A percentile compares a stretch with the other conserved stretches of the same genome.
These are phyloP conservation scores for Lactifluus echinatus DNA, from an alignment of 768 basidiomycete genomes.

Conservation along the genomic window DNA sequence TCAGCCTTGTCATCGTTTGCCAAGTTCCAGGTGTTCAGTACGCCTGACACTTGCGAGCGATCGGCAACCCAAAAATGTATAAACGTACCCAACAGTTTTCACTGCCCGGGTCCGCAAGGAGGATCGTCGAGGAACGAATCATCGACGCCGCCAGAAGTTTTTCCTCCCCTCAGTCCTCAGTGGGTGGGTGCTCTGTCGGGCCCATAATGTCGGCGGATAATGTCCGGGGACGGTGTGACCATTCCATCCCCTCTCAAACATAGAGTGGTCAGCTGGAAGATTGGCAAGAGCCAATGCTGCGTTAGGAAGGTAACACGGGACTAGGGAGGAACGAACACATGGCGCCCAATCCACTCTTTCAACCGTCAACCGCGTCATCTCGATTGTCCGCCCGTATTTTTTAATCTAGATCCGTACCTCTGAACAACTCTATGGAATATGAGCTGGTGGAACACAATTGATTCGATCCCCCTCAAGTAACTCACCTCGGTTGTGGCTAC, in stretches of 20 bases:
- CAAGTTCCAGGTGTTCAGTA: constrained; percentile 16
- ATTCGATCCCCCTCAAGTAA: constrained; percentile 20
- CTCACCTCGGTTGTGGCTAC: constrained; percentile 20
- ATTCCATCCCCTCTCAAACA: background rate
- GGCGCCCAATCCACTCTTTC: constrained; percentile 16
- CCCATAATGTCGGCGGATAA: background rate
- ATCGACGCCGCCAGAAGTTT: constrained; percentile 8
- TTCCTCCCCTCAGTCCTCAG: background rate
- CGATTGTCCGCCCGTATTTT: constrained; percentile 11
- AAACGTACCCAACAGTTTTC: constrained; percentile 16
- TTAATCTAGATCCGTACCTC: constrained; percentile 14
- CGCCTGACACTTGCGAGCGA: constrained; percentile 18
- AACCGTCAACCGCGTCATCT: constrained; percentile 5
- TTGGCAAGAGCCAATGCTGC: background rate
- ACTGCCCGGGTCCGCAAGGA: constrained; percentile 3
- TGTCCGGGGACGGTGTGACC: background rate
- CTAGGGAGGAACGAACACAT: background rate
- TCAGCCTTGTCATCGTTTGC: constrained; percentile 8
- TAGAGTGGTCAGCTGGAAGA: background rate
- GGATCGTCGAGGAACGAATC: constrained; percentile 16
- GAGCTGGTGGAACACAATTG: constrained; percentile 18
- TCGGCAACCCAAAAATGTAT: constrained; percentile 20
- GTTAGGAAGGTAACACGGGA: constrained; percentile 6
- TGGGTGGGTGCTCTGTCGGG: no score
- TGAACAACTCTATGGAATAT: constrained; percentile 9